Evolutionary conservation across 1,139 yeast species (phyloP).

Genomic region (Blastobotrys capitulatus): DNA sequence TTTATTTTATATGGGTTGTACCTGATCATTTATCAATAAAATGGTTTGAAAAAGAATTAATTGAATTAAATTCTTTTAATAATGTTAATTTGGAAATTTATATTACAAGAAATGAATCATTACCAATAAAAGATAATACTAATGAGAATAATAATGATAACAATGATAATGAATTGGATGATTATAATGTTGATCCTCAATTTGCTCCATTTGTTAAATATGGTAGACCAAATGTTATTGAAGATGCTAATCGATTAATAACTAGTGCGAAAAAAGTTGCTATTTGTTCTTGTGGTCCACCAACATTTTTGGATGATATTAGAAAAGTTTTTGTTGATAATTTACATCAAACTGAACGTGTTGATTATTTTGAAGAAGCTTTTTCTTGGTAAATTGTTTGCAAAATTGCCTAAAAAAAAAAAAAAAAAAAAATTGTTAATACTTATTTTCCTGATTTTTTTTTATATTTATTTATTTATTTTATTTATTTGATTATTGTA

Average conservation of each 20-base stretch:
- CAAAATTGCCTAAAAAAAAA: conserved; percentile 1
- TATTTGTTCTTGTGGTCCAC: conserved; percentile 43
- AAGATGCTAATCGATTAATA: conserved; percentile 37
- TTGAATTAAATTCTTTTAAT: not conserved
- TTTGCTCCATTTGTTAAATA: conserved; percentile 23
- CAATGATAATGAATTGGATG: not conserved
- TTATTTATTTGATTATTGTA: too few species aligned
- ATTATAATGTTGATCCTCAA: not conserved
- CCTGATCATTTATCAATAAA: conserved; percentile 41
- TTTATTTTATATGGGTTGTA: conserved; percentile 49
- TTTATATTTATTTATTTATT: too few species aligned
- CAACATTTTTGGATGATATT: conserved; percentile 36
- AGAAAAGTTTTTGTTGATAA: conserved; percentile 31
- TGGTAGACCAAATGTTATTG: conserved; percentile 41
- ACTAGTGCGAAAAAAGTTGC: conserved; percentile 29
- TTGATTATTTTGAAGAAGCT: conserved; percentile 37
- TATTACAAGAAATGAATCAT: not conserved
- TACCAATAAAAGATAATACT: not conserved
- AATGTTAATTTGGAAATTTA: conserved; percentile 1
- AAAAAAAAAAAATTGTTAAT: not conserved
- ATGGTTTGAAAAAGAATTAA: conserved; percentile 40
- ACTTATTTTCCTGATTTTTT: not conserved
- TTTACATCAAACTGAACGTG: conserved; percentile 23
- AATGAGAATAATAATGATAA: too few species aligned
- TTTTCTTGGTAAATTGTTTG: conserved; percentile 29